phyloP scores from a whole-genome alignment of 371 early-diverging fungal genomes.

The Apophysomyces elegans region DNA sequence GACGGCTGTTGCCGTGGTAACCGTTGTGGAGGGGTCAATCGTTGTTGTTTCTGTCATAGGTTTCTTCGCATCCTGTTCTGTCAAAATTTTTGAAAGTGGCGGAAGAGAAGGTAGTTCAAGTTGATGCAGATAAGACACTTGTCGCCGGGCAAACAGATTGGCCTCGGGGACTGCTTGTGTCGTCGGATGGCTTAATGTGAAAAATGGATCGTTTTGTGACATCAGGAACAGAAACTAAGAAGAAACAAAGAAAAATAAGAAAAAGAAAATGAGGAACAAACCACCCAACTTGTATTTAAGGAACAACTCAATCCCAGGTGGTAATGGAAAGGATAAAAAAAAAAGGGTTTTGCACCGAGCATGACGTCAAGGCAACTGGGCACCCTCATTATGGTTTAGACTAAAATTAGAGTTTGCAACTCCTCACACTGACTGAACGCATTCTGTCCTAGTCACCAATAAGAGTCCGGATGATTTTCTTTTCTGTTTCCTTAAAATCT shows the following conservation, averaged over 20 bases:
- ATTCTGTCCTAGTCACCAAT: too few relatives aligned
- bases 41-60: not conserved
- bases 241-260: slow-evolving; percentile 14
- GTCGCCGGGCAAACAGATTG: not conserved
- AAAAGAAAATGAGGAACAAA: not conserved
- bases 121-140: slow-evolving; percentile 6
- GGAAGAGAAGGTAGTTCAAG: slow-evolving; percentile 5
- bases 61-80: slow-evolving; percentile 3
- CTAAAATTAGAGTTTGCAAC: not conserved
- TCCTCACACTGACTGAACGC: too few relatives aligned
- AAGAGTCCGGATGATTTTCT: too few relatives aligned
- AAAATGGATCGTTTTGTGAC: slow-evolving; percentile 14
- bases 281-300: slow-evolving; percentile 1
- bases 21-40: not conserved
- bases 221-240: not conserved
- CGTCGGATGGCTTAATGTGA: slow-evolving; percentile 2
- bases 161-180: slow-evolving; percentile 12
- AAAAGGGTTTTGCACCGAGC: slow-evolving; percentile 5
- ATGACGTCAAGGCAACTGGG: slow-evolving; percentile 12
- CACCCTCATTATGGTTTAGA: not conserved
- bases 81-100: slow-evolving; percentile 5
- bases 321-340: slow-evolving; percentile 1
- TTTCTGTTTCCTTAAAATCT: too few relatives aligned
- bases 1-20: not conserved
- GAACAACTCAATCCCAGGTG: not conserved